These are phyloP conservation scores for Populus euphratica DNA, from an alignment of 345 rosid species.

Conservation along the genomic window DNA sequence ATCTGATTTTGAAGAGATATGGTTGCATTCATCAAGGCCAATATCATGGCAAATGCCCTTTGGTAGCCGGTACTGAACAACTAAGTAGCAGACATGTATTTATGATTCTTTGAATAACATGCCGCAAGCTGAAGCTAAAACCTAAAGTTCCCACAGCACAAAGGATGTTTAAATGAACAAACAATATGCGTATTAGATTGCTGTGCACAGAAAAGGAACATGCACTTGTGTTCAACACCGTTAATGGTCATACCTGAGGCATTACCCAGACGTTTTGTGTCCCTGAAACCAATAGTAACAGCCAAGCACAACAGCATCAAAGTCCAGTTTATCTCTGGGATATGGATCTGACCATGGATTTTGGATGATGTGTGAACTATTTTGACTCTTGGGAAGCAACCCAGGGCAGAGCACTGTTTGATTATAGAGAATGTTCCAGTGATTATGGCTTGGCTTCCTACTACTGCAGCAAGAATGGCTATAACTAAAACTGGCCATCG, in stretches of 20 bases:
- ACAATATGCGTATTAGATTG: not conserved
- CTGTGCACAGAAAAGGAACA: not conserved
- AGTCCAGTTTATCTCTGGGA: slow-evolving; percentile 91
- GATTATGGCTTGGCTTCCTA: slow-evolving; percentile 90
- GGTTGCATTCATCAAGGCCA: not conserved
- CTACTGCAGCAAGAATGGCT: slow-evolving; percentile 92
- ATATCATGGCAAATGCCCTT: not conserved
- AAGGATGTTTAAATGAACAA: not conserved
- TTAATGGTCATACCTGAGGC: slow-evolving; percentile 61
- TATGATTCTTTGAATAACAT: not conserved
- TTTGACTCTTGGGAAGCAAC: slow-evolving; percentile 86
- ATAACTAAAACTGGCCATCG: slow-evolving; percentile 92
- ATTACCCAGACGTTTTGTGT: slow-evolving; percentile 74
- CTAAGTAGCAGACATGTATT: not conserved
- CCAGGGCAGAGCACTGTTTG: slow-evolving; percentile 79
- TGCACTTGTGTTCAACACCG: not conserved
- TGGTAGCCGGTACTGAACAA: not conserved
- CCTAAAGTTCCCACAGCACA: not conserved
- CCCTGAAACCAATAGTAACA: slow-evolving; percentile 84
- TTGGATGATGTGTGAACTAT: slow-evolving; percentile 84
- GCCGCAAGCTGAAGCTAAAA: not conserved
- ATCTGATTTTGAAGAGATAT: not conserved
- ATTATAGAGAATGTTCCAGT: slow-evolving; percentile 91
- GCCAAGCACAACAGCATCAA: slow-evolving; percentile 86
- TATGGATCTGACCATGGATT: slow-evolving; percentile 90